Conservation (phyloP, 768 basidiomycete species). For the Lactarius sanguifluus region DNA sequence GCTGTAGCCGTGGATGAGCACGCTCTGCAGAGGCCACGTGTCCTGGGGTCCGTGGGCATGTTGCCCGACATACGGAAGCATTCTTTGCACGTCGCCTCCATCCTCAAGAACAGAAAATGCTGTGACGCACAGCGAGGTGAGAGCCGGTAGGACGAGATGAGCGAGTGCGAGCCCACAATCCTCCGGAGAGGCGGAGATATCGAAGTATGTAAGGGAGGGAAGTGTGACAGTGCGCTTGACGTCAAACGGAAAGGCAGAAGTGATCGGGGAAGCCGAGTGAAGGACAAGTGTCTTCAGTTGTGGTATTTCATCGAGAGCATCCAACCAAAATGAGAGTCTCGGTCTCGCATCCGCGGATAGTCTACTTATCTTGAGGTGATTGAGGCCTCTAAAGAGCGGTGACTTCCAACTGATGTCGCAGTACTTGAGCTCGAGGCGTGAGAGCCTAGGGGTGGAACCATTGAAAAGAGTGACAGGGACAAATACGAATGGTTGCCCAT, state of each 20-base stretch:
- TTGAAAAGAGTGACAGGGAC: neutral
- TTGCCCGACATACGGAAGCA: neutral
- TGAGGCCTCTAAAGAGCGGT: slow-evolving; percentile 5
- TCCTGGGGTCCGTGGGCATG: slow-evolving; percentile 12
- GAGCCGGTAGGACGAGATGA: slow-evolving; percentile 10
- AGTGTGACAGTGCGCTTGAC: neutral
- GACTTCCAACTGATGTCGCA: slow-evolving; percentile 17
- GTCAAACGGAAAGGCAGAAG: neutral
- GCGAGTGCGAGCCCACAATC: neutral
- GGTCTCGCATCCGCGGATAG: neutral
- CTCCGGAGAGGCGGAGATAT: neutral
- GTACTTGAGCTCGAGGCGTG: neutral
- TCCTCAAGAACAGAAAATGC: neutral
- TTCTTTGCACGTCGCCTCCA: neutral
- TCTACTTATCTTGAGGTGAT: neutral
- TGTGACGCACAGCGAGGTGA: neutral
- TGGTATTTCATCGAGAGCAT: slow-evolving; percentile 1
- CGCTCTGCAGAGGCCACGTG: neutral
- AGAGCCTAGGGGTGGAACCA: slow-evolving; percentile 6
- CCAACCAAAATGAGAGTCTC: slow-evolving; percentile 1
- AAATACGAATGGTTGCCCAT: too few relatives aligned
- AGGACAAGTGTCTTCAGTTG: neutral
- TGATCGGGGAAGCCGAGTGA: neutral
- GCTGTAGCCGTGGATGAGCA: neutral
- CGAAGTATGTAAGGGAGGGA: neutral